Evolutionary conservation across 768 basidiomycete species (phyloP).

Genomic region (Amanita exitialis): DNA sequence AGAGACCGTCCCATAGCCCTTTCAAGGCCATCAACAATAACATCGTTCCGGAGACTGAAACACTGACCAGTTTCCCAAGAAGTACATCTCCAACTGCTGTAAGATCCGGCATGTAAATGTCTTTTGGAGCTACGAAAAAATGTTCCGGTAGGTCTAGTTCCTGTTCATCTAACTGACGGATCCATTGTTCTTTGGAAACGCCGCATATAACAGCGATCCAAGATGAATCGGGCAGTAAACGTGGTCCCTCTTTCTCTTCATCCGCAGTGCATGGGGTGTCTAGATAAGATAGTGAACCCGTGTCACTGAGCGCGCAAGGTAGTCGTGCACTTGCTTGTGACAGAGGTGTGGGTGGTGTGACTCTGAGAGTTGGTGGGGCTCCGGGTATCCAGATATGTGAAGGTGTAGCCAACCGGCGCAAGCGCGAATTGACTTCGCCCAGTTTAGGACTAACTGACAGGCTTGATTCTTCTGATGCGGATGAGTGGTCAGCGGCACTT

Average conservation of each 20-base stretch:
- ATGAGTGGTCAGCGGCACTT: background rate
- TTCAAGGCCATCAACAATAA: background rate
- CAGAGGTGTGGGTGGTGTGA: constrained; percentile 10
- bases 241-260: constrained; percentile 19
- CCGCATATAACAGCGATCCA: constrained; percentile 83
- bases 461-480: background rate
- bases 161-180: constrained; percentile 19
- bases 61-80: constrained; percentile 63
- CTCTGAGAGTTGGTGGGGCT: constrained; percentile 40
- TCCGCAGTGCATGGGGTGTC: constrained; percentile 1
- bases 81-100: constrained; percentile 66
- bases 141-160: constrained; percentile 43
- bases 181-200: constrained; percentile 49
- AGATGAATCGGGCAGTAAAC: constrained; percentile 51
- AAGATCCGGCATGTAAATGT: constrained; percentile 79
- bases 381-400: constrained; percentile 51
- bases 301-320: constrained; percentile 6
- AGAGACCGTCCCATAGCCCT: constrained; percentile 79
- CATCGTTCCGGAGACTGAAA: background rate
- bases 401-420: constrained; percentile 34
- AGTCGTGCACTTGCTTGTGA: background rate
- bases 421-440: constrained; percentile 9
- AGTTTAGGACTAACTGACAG: background rate
- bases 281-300: constrained; percentile 2
- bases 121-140: constrained; percentile 67